Conservation (phyloP, 306 rosid species). For the Cucurbita maxima region DNA sequence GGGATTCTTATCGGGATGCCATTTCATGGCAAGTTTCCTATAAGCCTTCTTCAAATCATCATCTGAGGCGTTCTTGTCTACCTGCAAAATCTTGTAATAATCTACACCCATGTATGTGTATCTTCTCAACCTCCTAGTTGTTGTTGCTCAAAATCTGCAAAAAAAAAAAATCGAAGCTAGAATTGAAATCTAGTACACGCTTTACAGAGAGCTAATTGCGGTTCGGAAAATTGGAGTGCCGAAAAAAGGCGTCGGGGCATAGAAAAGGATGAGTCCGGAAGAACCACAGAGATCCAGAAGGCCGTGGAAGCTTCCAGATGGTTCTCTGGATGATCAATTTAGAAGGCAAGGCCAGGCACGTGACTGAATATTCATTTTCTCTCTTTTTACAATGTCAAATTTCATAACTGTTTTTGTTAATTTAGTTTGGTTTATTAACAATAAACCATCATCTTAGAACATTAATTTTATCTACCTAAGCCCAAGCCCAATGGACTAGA, state of each 20-base stretch:
- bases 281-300: conserved; percentile 16
- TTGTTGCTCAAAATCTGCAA: not conserved
- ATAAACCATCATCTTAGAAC: too few relatives aligned
- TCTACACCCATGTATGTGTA: conserved; percentile 50
- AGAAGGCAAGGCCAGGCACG: not conserved
- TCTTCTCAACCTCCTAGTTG: not conserved
- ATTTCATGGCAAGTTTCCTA: conserved; percentile 83
- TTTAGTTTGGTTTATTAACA: too few relatives aligned
- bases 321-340: not conserved
- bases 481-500: not conserved
- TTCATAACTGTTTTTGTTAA: too few relatives aligned
- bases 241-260: not conserved
- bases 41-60: conserved; percentile 83
- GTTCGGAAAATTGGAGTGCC: not conserved
- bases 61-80: conserved; percentile 52
- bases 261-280: conserved; percentile 17
- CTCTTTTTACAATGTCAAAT: too few relatives aligned
- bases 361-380: not conserved
- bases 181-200: not conserved
- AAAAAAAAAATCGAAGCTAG: not conserved
- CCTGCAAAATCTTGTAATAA: conserved; percentile 62
- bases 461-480: too few relatives aligned
- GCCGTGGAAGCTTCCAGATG: conserved; percentile 47
- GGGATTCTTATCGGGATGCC: conserved; percentile 92
- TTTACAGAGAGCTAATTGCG: not conserved